Evolutionary conservation across 805 yeast genomes (phyloP), one percentile per base, ranked within the genome.

Genomic region (Metschnikowia sp.): DNA sequence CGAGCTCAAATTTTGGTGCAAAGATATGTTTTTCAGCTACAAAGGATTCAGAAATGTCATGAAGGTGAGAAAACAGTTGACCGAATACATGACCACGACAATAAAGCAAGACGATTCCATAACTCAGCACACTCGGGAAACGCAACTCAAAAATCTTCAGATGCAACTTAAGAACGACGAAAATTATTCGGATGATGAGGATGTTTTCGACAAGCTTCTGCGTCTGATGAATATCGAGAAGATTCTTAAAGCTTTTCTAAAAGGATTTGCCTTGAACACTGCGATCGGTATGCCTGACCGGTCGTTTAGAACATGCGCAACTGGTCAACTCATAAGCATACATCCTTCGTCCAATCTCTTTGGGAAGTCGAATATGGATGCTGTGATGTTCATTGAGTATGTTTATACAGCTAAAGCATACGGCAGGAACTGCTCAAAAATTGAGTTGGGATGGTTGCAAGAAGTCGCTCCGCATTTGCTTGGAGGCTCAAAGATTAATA

Each of bases 201-300:
- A 60, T 6, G 63, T 55, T 1, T 59, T 49, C 7, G 52, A 46
- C 2, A 35, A 33, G 18, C 40, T 38, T 3, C 47, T 42, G 39
- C 48, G 66, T 13, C 52, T 76, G 36, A 50, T 81, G 36, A 84
- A 84, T 53, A 75, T 80, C 31, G 76, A 83, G 13, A 58, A 70
- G 3, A 75, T 92, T 8, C 69, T 92, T 46, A 87, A 88, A 62
- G 79, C 96, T 26, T 94, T 94, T 65, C 68, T 94, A 35, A 74
- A 76, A 34, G 99, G 99, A 0, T 92, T 77, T 57, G 77, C 88
- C n/a, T 77, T 84, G 40, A 91, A 92, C 64, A 84, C 96, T 0
- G 99, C 99, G 0, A 80, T 94, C 15, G 96, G 97, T 10, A 81
- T 88, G 82, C 96, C 98, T 0, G 98, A 94, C 64, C 77, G 97